Conservation (phyloP, 2,329 filamentous ascomycete species). For the Stylonectria norvegica region DNA sequence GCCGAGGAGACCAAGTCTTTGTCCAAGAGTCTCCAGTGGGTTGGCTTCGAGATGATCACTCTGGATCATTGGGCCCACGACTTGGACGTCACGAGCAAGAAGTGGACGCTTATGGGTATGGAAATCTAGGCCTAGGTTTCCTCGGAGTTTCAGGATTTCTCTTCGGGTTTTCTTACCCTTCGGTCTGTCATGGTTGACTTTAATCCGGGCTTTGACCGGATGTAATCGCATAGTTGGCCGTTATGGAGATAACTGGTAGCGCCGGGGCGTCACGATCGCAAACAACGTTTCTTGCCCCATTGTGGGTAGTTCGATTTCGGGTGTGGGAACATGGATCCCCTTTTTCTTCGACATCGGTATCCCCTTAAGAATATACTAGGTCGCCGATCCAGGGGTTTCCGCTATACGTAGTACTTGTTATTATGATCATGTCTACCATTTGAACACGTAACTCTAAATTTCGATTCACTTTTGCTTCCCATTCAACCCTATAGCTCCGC, state of each 20-base stretch:
- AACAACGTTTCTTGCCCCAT: too few relatives aligned
- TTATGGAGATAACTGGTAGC: too few relatives aligned
- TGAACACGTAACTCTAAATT: constrained; percentile 9
- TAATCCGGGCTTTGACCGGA: too few relatives aligned
- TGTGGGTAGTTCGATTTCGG: too few relatives aligned
- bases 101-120: constrained; percentile 87
- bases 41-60: constrained; percentile 81
- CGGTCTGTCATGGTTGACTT: constrained; percentile 16
- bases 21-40: constrained; percentile 85
- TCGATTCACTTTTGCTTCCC: constrained; percentile 15
- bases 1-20: constrained; percentile 61
- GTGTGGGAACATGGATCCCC: too few relatives aligned
- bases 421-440: too few relatives aligned
- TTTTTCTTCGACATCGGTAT: too few relatives aligned
- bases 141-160: constrained; percentile 19
- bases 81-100: constrained; percentile 65
- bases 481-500: constrained; percentile 40
- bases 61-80: constrained; percentile 70
- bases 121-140: constrained; percentile 66
- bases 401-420: too few relatives aligned
- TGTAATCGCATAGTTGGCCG: too few relatives aligned
- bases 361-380: too few relatives aligned
- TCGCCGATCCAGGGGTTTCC: too few relatives aligned
- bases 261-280: too few relatives aligned
- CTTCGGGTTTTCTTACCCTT: constrained; percentile 19